Conservation (phyloP, 148 eudicot species). For the Heliosperma pusillum region DNA sequence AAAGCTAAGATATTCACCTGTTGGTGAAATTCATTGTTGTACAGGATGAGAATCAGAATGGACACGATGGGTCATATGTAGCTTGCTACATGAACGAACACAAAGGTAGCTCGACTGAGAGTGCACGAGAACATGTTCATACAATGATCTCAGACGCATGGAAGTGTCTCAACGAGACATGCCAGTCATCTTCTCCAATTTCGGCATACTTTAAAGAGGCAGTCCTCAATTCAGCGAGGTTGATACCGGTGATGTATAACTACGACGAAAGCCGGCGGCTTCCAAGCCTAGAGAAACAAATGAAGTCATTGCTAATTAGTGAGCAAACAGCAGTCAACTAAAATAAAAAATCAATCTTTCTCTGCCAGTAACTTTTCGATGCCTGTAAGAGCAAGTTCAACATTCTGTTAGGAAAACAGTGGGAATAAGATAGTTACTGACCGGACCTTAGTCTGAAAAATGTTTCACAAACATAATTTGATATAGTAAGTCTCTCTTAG, state of each 20-base stretch:
- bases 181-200: conserved; percentile 20
- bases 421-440: not conserved
- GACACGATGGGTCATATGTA: conserved; percentile 38
- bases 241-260: conserved; percentile 36
- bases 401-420: too few species aligned
- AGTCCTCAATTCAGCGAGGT: conserved; percentile 34
- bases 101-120: conserved; percentile 15
- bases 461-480: too few species aligned
- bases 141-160: conserved; percentile 36
- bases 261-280: conserved; percentile 23
- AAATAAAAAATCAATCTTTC: too few species aligned
- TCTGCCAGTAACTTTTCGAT: too few species aligned
- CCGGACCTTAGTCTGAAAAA: not conserved
- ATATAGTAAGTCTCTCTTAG: too few species aligned
- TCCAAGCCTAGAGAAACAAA: conserved; percentile 24
- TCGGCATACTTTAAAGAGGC: conserved; percentile 26
- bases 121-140: conserved; percentile 24
- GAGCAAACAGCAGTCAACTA: not conserved
- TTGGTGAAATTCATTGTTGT: not conserved
- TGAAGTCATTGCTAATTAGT: conserved; percentile 23
- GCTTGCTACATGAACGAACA: conserved; percentile 36
- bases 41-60: conserved; percentile 41
- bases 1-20: not conserved
- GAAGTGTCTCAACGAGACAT: conserved; percentile 34
- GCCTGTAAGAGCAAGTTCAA: too few species aligned